These are phyloP conservation scores for Candida dajiaensis DNA, from an alignment of 805 yeast genomes.

Conservation along the genomic window DNA sequence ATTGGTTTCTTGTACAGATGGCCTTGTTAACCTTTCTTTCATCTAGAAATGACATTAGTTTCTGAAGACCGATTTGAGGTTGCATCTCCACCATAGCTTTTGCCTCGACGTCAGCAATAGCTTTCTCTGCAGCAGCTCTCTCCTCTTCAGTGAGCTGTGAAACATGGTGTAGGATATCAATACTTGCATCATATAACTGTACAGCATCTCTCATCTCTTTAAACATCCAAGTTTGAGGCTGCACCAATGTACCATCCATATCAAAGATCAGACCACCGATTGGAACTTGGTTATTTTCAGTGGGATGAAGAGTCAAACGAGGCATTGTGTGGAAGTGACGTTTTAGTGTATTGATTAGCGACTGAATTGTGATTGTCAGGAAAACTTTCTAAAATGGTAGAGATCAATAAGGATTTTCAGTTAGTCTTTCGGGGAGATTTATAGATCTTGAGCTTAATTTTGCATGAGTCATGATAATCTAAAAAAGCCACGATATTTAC, in stretches of 20 bases:
- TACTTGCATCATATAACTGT: slow-evolving; percentile 35
- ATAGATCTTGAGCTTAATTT: too few relatives aligned
- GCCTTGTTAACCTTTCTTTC: slow-evolving; percentile 34
- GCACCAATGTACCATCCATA: slow-evolving; percentile 74
- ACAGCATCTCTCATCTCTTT: slow-evolving; percentile 55
- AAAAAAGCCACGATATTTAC: too few relatives aligned
- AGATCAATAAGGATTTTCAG: not conserved
- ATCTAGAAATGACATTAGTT: slow-evolving; percentile 11
- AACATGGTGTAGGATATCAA: slow-evolving; percentile 51
- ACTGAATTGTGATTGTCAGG: not conserved
- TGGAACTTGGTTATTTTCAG: slow-evolving; percentile 19
- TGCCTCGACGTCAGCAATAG: slow-evolving; percentile 47
- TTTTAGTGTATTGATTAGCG: not conserved
- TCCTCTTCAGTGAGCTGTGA: slow-evolving; percentile 35
- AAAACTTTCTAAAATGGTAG: too few relatives aligned
- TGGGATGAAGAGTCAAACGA: not conserved
- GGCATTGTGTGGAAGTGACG: not conserved
- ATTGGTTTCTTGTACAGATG: slow-evolving; percentile 58
- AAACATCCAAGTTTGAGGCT: slow-evolving; percentile 58
- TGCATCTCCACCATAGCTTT: slow-evolving; percentile 56
- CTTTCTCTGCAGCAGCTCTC: slow-evolving; percentile 36
- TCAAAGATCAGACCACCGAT: slow-evolving; percentile 60
- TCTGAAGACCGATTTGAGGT: slow-evolving; percentile 19
- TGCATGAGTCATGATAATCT: too few relatives aligned
- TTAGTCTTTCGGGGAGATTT: not conserved